Conservation (phyloP, 331 rosid genomes). For the Telfairia occidentalis region DNA sequence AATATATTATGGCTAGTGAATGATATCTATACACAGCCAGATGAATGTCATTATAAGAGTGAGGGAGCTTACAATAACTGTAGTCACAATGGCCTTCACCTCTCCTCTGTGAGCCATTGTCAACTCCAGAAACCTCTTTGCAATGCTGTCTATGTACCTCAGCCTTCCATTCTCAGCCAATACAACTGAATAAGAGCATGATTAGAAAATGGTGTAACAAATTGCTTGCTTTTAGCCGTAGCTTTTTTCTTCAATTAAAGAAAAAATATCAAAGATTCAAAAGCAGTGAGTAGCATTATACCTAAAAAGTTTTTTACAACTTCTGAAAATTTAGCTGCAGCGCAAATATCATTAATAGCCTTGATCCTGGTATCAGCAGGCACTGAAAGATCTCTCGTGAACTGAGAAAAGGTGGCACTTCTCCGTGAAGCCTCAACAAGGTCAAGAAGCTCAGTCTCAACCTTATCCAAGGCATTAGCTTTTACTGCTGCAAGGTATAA, state of each 20-base stretch:
- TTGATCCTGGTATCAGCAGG: conserved; percentile 40
- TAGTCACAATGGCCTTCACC: conserved; percentile 69
- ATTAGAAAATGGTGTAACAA: not conserved
- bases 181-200: conserved; percentile 26
- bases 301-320: conserved; percentile 61
- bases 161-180: conserved; percentile 70
- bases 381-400: conserved; percentile 52
- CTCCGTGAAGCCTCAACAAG: conserved; percentile 44
- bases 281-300: conserved; percentile 18
- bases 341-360: conserved; percentile 36
- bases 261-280: not conserved
- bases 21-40: not conserved
- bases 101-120: conserved; percentile 85
- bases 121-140: conserved; percentile 53
- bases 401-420: conserved; percentile 41
- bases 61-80: conserved; percentile 54
- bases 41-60: not conserved
- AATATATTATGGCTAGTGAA: not conserved
- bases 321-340: conserved; percentile 61
- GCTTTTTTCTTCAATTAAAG: not conserved
- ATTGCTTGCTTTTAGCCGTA: not conserved
- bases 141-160: conserved; percentile 43
- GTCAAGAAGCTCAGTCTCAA: conserved; percentile 54
- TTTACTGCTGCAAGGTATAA: conserved; percentile 68
- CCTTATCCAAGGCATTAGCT: conserved; percentile 54